phyloP scores from a whole-genome alignment of 202 grass and related monocot species.

The Zoysia matrella region DNA sequence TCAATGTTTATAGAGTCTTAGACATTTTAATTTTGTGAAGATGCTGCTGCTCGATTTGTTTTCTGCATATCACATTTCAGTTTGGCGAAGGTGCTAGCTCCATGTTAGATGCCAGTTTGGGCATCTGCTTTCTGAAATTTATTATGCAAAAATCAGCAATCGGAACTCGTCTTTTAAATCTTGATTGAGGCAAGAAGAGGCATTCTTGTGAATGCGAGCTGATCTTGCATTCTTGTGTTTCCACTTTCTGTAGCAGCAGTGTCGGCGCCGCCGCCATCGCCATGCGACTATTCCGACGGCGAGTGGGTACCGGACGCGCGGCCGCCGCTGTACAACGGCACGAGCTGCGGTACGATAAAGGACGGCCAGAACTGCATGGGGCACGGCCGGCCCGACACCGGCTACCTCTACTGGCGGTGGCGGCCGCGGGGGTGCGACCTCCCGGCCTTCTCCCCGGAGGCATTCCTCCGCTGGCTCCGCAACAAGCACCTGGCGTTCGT shows the following conservation, averaged over 20 bases:
- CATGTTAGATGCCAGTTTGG: background rate
- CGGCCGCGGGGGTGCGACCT: slow-evolving; percentile 62
- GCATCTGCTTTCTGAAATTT: slow-evolving; percentile 29
- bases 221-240: slow-evolving; percentile 14
- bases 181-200: no score
- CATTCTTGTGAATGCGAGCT: background rate
- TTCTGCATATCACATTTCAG: background rate
- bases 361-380: slow-evolving; percentile 83
- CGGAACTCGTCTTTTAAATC: no score
- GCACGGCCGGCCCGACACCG: slow-evolving; percentile 72
- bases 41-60: background rate
- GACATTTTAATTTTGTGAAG: background rate
- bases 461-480: slow-evolving; percentile 62
- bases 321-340: slow-evolving; percentile 66
- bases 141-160: background rate
- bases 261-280: no score
- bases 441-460: slow-evolving; percentile 62
- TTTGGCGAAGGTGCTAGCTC: background rate
- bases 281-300: no score
- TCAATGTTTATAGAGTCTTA: background rate
- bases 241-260: no score
- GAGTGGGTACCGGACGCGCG: background rate
- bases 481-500: slow-evolving; percentile 77
- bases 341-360: slow-evolving; percentile 73
- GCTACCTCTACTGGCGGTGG: slow-evolving; percentile 89